These are phyloP conservation scores for Fonsecaea monophora DNA, from an alignment of 2,329 filamentous ascomycete genomes.

Conservation along the genomic window DNA sequence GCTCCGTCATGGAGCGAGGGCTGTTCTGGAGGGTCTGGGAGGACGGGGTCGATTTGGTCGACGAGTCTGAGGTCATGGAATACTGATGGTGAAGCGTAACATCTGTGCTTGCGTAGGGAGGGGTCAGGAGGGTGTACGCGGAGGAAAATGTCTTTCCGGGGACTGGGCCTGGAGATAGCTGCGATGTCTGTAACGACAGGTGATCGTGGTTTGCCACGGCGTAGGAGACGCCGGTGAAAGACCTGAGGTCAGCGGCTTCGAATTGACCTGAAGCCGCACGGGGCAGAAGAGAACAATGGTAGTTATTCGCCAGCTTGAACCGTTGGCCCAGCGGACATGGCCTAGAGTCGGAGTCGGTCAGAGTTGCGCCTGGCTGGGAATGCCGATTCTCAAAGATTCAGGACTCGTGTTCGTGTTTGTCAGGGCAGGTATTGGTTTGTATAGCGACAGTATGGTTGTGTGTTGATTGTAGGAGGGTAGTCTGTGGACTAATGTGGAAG, in stretches of 20 bases:
- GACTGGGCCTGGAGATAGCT: conserved; percentile 21
- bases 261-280: conserved; percentile 21
- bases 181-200: conserved; percentile 17
- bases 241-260: conserved; percentile 3
- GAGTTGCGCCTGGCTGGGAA: background rate
- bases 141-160: conserved; percentile 13
- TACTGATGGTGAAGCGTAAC: conserved; percentile 24
- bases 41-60: conserved; percentile 38
- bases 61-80: conserved; percentile 35
- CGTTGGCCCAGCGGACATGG: conserved; percentile 20
- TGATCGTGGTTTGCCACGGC: conserved; percentile 5
- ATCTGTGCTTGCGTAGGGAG: conserved; percentile 36
- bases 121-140: conserved; percentile 30
- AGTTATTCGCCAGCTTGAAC: conserved; percentile 36
- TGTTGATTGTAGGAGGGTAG: background rate
- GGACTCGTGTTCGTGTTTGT: background rate
- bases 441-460: background rate
- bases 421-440: background rate
- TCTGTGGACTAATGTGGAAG: background rate
- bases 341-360: background rate
- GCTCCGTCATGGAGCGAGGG: conserved; percentile 37
- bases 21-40: conserved; percentile 35
- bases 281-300: conserved; percentile 21
- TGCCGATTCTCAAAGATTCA: background rate
- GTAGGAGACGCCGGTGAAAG: conserved; percentile 10